A percentile compares a stretch with the other conserved stretches of the same genome.
Conservation (phyloP, 2,329 filamentous ascomycete genomes). For the Sclerotinia glacialis region DNA sequence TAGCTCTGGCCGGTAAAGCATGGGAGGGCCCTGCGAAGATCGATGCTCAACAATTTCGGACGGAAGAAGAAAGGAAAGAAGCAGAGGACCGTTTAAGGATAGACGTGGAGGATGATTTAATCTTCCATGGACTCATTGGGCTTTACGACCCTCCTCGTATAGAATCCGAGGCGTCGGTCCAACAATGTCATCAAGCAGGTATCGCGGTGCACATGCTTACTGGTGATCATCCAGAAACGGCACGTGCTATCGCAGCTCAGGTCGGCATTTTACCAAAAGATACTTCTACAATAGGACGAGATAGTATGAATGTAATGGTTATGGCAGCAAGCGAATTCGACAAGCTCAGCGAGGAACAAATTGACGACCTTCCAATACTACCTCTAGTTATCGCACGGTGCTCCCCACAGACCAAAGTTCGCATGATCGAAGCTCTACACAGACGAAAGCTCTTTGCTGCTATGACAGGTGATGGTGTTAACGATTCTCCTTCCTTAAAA, state of each 20-base stretch:
- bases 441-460: constrained; percentile 52
- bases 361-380: constrained; percentile 71
- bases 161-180: constrained; percentile 55
- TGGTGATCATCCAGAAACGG: constrained; percentile 76
- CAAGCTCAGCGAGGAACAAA: constrained; percentile 68
- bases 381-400: constrained; percentile 82
- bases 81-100: constrained; percentile 46
- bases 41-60: constrained; percentile 40
- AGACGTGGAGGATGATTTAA: constrained; percentile 64
- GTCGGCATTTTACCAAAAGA: constrained; percentile 72
- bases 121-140: constrained; percentile 66
- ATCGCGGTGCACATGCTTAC: constrained; percentile 79
- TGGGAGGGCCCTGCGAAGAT: constrained; percentile 35
- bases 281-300: constrained; percentile 55
- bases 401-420: constrained; percentile 80
- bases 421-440: constrained; percentile 81
- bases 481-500: constrained; percentile 53
- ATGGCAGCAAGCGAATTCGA: constrained; percentile 79
- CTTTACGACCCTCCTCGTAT: constrained; percentile 58
- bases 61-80: no score
- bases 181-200: constrained; percentile 62
- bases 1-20: constrained; percentile 57
- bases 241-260: constrained; percentile 73
- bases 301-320: constrained; percentile 66
- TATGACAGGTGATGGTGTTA: constrained; percentile 50